Evolutionary conservation across 805 yeast genomes (phyloP), one percentile per base, ranked within the genome.

Genomic region (Soucietia sequanensis): DNA sequence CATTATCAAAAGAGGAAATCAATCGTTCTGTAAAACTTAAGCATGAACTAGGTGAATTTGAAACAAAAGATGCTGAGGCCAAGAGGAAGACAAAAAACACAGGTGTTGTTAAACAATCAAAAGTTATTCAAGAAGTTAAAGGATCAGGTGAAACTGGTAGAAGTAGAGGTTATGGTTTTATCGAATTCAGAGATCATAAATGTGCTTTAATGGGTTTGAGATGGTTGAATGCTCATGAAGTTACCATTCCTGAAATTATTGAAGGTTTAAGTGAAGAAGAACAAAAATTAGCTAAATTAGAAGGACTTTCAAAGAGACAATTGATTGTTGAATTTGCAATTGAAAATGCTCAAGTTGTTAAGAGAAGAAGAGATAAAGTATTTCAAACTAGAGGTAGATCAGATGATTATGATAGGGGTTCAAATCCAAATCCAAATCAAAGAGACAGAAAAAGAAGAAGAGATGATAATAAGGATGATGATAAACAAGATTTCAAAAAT

Each of bases 181-280:
- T 93, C 29, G 98, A 93, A 63, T 89, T 74, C 60, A 80, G 89
- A 62, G 95, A 90, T 60, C 99, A 93, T 60, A 84, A 84, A 60
- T 59, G 82, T 43, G 98, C 99, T 1, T 72, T 93, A 46, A 90
- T 89, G 97, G 97, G 95, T 2, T 75, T 93, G 37, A 80, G 99
- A 70, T 93, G 96, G 96, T 72, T 93, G 58, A 93, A 93, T 59
- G 96, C 95, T 6, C 96, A 91, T 56, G 82, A 78, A 52, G 95
- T 93, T 5, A 65, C 86, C 0, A 60, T 60, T 22, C 78, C 72
- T 7, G 97, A 90, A 59, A 75, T 88, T 26, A 39, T 73, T 14
- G 85, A 75, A 44, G 90, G 91, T n/a, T 56, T 84, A 38, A 64
- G 68, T 21, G 88, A 80, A 3, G 88, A 84, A 31, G 90, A 84